Base-by-base conservation (phyloP, 768 basidiomycete genomes). In the Lentinula aciculospora region DNA sequence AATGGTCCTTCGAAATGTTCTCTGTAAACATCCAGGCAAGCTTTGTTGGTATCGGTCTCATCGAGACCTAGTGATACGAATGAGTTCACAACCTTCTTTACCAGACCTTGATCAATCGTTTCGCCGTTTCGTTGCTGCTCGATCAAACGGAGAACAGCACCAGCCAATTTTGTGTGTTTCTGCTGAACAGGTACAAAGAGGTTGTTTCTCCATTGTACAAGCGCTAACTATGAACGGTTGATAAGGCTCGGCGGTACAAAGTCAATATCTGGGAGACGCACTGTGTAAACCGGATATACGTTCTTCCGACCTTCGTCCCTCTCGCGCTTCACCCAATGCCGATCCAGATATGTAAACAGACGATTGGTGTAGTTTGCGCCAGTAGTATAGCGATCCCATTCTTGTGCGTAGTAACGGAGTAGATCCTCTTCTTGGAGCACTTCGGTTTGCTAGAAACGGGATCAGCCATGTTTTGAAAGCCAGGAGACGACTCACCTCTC, bases 311-410 rank as follows among this genome's bases (percentile, higher is more conserved):
- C 97, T 71, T 98, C 96, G 65, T 98, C 96, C 67, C 95, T 85
- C 70, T 99, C 97, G 53, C 96, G 82, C 76, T 95, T 96, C 44
- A 99, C 96, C 97, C 97, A 99, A 73, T 98, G 94, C 21, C 96
- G 92, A 73, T 99, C 98, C 58, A 99, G 81, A 74, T 98, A 98
- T 2, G 93, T 95, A 77, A 98, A 98, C 34, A 99, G 75, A 57
- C 96, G 89, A 70, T 98, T 96, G 73, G 98, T 93, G 69, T 97
- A 98, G 68, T 92, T 94, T 1, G 96, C 95, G 47, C 96, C 96
- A 2, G 88, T 96, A 0, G 97, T 99, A 74, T 98, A 98, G 44
- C 94, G 81, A 65, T 92, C 89, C 97, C 97, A 98, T 71, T 98
- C 94, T 59, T 73, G 69, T 1, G 92, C 93, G 67, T 98, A 99